Conservation (phyloP, 2,329 filamentous ascomycete genomes). For the Coniella lustricola region DNA sequence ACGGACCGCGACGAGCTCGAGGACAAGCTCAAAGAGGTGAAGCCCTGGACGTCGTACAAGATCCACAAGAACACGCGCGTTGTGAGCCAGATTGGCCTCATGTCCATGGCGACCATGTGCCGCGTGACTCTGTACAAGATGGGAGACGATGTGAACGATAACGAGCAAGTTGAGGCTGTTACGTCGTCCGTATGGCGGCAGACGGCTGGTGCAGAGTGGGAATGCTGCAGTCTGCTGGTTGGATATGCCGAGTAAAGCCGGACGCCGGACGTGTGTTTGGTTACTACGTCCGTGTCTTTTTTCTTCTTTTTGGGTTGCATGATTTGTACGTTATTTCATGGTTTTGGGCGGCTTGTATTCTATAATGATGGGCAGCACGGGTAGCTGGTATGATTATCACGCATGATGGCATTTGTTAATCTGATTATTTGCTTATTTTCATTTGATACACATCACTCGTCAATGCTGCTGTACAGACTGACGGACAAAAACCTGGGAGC, state of each 20-base stretch:
- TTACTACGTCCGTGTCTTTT: too few relatives aligned
- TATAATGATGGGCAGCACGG: too few relatives aligned
- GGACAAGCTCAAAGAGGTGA: conserved; percentile 23
- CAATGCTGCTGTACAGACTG: too few relatives aligned
- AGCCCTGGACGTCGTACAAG: conserved; percentile 24
- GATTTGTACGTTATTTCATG: too few relatives aligned
- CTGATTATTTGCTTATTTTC: too few relatives aligned
- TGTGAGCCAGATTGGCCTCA: conserved; percentile 32
- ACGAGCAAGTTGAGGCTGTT: conserved; percentile 24
- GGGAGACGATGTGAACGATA: conserved; percentile 19
- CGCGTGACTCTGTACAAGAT: conserved; percentile 25
- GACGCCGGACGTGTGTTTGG: too few relatives aligned
- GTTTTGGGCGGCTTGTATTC: too few relatives aligned
- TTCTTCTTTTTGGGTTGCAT: too few relatives aligned
- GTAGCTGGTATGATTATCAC: too few relatives aligned
- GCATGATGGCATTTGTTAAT: too few relatives aligned
- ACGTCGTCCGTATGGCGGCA: conserved; percentile 28
- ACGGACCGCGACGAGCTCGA: conserved; percentile 24
- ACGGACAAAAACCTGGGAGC: too few relatives aligned
- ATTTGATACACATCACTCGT: too few relatives aligned
- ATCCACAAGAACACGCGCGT: conserved; percentile 26
- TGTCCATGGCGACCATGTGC: conserved; percentile 30
- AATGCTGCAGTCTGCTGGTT: conserved; percentile 18
- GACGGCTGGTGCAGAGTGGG: conserved; percentile 31
- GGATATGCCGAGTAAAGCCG: conserved; percentile 15